Base-by-base conservation (phyloP, 345 rosid species). In the Abelmoschus esculentus region DNA sequence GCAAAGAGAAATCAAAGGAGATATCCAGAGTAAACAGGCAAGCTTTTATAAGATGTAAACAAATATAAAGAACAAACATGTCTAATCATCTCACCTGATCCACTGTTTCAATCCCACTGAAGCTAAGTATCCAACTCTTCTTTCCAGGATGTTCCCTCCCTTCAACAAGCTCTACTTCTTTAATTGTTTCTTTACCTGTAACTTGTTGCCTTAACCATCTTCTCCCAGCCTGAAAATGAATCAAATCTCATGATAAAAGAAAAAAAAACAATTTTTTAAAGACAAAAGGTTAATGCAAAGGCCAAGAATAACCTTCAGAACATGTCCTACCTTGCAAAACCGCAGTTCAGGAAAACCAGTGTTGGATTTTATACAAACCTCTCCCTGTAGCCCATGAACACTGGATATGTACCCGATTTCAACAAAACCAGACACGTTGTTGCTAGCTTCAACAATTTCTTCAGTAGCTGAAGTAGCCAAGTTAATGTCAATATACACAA, bases 301-400 rank as follows among this genome's bases (percentile, higher is more conserved):
- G 1, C 29, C 19, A 57, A 29, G 29, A 50, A 22, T 2, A 38
- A 44, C 5, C 10, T 44, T n/a, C 1, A 32, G 56, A 34, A 52
- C 9, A 7, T 70, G 28, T 4, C 15, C 40, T 82, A 90, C 96
- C 89, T 77, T 72, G 53, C 89, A 78, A 80, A 89, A 90, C 54
- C 98, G 85, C 50, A 90, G 80, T 78, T 87, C 88, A 59, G 96
- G 93, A 80, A 93, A 93, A 78, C 83, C 98, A 7, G 96, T 93
- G 72, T 44, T 86, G 34, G 96, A 86, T 78, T 93, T 90, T 0
- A 90, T 80, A 73, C 85, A 87, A 76, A 89, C 64, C 77, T 90
- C 97, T 5, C 98, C 98, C 57, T 82, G 89, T 4, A 93, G 79
- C 12, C 98, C 97, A 77, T 90, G 98, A 74, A 79, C 90, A 78